A percentile compares a stretch with the other conserved stretches of the same genome.
These are phyloP conservation scores for Metschnikowia amazonensis DNA, from an alignment of 805 yeast genomes.

Conservation along the genomic window DNA sequence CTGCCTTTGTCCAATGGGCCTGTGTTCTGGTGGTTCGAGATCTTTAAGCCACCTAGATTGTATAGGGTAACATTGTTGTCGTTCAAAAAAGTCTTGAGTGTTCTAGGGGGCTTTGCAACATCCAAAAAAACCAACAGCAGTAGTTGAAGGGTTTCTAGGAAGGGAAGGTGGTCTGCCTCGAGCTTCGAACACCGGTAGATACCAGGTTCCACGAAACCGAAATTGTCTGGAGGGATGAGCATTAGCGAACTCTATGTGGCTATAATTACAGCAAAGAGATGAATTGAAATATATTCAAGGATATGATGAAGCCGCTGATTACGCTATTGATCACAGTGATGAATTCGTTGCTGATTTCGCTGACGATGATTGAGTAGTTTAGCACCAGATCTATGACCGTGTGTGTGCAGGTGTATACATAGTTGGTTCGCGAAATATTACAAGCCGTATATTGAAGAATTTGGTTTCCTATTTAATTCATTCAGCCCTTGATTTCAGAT, in stretches of 20 bases:
- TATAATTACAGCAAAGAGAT: background rate
- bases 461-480: background rate
- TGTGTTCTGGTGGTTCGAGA: slow-evolving; percentile 32
- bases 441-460: no score
- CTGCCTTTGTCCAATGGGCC: slow-evolving; percentile 13
- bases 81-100: slow-evolving; percentile 62
- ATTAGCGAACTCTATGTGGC: slow-evolving; percentile 30
- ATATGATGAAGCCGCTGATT: background rate
- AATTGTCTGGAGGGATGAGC: slow-evolving; percentile 91
- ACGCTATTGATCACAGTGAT: background rate
- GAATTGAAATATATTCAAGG: no score
- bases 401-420: background rate
- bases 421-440: background rate
- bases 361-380: background rate
- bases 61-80: slow-evolving; percentile 50
- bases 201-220: slow-evolving; percentile 87
- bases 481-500: slow-evolving; percentile 11
- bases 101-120: slow-evolving; percentile 79
- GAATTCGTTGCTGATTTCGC: background rate
- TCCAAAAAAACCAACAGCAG: slow-evolving; percentile 70
- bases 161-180: slow-evolving; percentile 73
- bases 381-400: background rate
- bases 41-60: slow-evolving; percentile 43
- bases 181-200: slow-evolving; percentile 75
- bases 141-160: slow-evolving; percentile 67